Percentiles rank a stretch among this genome's conserved stretches.
Evolutionary conservation across 768 basidiomycete genomes (phyloP).

Genomic region (Boletellus ananiceps): DNA sequence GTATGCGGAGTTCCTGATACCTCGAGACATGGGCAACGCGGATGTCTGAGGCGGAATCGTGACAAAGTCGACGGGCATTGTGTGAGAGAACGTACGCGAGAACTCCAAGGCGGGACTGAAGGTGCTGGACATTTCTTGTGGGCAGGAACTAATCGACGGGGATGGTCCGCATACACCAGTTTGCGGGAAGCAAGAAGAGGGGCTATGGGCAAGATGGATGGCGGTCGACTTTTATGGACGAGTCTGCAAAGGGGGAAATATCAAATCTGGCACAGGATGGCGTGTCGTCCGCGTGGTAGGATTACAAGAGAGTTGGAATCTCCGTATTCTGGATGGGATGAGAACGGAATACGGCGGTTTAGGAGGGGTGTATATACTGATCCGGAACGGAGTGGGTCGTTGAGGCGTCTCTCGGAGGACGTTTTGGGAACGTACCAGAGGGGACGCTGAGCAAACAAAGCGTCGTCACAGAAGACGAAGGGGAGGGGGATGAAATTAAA

Average conservation of each 20-base stretch:
- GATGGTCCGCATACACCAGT: constrained; percentile 21
- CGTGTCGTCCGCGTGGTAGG: constrained; percentile 29
- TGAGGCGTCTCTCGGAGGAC: constrained; percentile 22
- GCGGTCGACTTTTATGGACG: constrained; percentile 23
- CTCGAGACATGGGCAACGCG: constrained; percentile 19
- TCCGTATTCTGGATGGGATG: constrained; percentile 20
- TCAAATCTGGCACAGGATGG: constrained; percentile 32
- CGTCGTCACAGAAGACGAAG: constrained; percentile 30
- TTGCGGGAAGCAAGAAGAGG: constrained; percentile 25
- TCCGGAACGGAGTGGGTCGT: constrained; percentile 28
- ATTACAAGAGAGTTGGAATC: constrained; percentile 11
- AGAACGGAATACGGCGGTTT: constrained; percentile 11
- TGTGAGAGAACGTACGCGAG: constrained; percentile 18
- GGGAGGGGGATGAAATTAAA: constrained; percentile 25
- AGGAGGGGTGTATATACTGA: constrained; percentile 27
- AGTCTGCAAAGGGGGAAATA: constrained; percentile 19
- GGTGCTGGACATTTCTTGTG: constrained; percentile 16
- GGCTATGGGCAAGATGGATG: constrained; percentile 31
- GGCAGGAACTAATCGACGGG: constrained; percentile 7
- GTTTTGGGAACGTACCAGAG: constrained; percentile 24
- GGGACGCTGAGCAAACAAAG: constrained; percentile 26
- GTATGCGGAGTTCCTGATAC: constrained; percentile 24
- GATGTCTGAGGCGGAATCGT: constrained; percentile 16
- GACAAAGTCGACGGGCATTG: neutral
- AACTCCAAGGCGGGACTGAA: constrained; percentile 20